Conservation (phyloP, 2,329 filamentous ascomycete species). For the Chrysoporthe cubensis region DNA sequence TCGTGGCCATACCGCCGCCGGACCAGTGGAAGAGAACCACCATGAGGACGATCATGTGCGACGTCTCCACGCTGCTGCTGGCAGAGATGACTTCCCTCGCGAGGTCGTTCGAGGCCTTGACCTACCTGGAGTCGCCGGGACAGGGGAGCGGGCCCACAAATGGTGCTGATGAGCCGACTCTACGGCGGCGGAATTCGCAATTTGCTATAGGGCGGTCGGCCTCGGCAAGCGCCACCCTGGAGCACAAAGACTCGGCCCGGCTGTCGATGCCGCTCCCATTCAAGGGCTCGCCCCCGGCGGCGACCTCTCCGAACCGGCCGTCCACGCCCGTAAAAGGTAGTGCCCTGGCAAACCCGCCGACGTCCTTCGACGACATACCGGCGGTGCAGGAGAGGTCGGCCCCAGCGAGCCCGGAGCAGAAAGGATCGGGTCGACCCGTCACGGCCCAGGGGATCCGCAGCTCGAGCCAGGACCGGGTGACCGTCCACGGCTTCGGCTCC, state of each 20-base stretch:
- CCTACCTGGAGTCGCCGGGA: conserved; percentile 77
- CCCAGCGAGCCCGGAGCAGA: conserved; percentile 48
- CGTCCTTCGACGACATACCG: conserved; percentile 52
- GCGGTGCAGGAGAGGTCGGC: conserved; percentile 40
- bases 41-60: conserved; percentile 79
- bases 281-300: conserved; percentile 46
- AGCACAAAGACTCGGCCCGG: conserved; percentile 63
- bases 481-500: conserved; percentile 72
- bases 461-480: conserved; percentile 57
- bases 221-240: conserved; percentile 56
- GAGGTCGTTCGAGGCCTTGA: conserved; percentile 72
- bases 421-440: conserved; percentile 41
- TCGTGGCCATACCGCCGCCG: conserved; percentile 71
- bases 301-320: conserved; percentile 48
- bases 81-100: conserved; percentile 77
- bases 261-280: conserved; percentile 77
- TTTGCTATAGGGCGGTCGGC: conserved; percentile 55
- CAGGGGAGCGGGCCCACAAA: conserved; percentile 50
- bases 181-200: conserved; percentile 59
- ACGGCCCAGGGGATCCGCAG: conserved; percentile 27
- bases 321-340: conserved; percentile 54
- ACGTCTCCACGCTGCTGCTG: conserved; percentile 73
- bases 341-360: conserved; percentile 52
- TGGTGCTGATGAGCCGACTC: conserved; percentile 47
- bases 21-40: conserved; percentile 75